phyloP scores from a whole-genome alignment of 2,329 filamentous ascomycete species.

The Ceratocystiopsis brevicomis region DNA sequence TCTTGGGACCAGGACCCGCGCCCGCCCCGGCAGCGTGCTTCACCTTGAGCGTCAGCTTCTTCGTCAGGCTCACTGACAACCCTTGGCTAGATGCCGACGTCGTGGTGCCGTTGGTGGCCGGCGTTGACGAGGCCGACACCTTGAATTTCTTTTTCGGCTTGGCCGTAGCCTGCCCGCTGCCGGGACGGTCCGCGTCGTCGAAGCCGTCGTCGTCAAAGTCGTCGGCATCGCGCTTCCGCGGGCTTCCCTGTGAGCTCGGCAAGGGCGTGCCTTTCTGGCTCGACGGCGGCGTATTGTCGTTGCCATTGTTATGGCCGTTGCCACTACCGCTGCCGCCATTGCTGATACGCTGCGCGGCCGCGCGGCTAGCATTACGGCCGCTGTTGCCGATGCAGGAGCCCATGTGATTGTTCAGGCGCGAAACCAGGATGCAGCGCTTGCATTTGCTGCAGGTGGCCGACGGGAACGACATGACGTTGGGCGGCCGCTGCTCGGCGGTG shows the following conservation, averaged over 20 bases:
- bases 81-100: slow-evolving; percentile 6
- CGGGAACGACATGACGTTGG: slow-evolving; percentile 44
- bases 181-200: slow-evolving; percentile 20
- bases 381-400: slow-evolving; percentile 48
- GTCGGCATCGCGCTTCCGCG: slow-evolving; percentile 37
- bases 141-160: slow-evolving; percentile 40
- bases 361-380: slow-evolving; percentile 41
- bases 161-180: slow-evolving; percentile 1
- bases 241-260: slow-evolving; percentile 35
- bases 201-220: slow-evolving; percentile 35
- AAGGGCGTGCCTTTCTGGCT: slow-evolving; percentile 44
- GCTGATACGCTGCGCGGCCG: slow-evolving; percentile 43
- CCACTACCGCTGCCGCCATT: slow-evolving; percentile 32
- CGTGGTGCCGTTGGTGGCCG: slow-evolving; percentile 1
- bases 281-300: slow-evolving; percentile 39
- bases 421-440: slow-evolving; percentile 46
- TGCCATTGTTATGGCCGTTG: slow-evolving; percentile 26
- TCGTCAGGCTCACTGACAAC: slow-evolving; percentile 5
- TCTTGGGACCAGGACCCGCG: slow-evolving; percentile 14
- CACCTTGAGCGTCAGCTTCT: slow-evolving; percentile 21
- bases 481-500: slow-evolving; percentile 32
- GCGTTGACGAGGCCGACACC: slow-evolving; percentile 10
- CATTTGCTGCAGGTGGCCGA: slow-evolving; percentile 50
- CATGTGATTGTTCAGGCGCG: slow-evolving; percentile 49
- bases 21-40: slow-evolving; percentile 26